Evolutionary conservation across 108 stramenopile species (phyloP), one percentile per base, ranked within the genome.

Genomic region (Pseudonitzschia delicatissima): DNA sequence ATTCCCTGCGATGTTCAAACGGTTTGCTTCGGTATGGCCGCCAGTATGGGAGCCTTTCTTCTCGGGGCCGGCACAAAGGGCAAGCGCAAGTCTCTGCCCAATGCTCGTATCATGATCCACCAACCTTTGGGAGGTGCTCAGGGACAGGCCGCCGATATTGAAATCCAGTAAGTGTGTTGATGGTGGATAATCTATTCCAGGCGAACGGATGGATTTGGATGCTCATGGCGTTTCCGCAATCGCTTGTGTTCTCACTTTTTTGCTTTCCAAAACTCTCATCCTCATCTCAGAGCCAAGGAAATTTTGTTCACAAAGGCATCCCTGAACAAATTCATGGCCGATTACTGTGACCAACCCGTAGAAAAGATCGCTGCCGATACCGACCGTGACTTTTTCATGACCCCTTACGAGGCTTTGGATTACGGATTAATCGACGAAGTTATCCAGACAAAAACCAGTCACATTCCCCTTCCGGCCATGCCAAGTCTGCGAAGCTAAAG

Each of bases 401-500:
- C 95, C 34, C 83, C 97, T 9, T 82, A 94, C 33, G 95, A 98
- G 68, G 97, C 97, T 18, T 45, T 83, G 68, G 95, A 96, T 53
- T 98, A 98, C 73, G 97, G 97, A 20, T 86, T 98, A 68, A 98
- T 98, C 75, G 97, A 98, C 77, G 95, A 96, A 77, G 94, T 98
- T 45, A 82, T 98, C 69, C 77, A 86, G 69, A 98, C 96, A 44
- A 98, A 98, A 83, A 95, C 91, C 5, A 87, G 83, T 63, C 85
- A 90, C 63, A 94, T 94, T 67, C 64, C 82, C 21, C 76, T 84
- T 62, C 92, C 92, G 36, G 71, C 85, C 32, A 94, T 94, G 92
- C 92, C 92, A 26, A 70, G 72, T 67, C 50, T 79, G 39, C 58
- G 67, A 20, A 27, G 45, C 12, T 65, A 68, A 39, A 48, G 7